Percentiles rank a stretch among this genome's conserved stretches.
Conservation (phyloP, 2,329 filamentous ascomycete genomes). For the Grosmannia clavigera region DNA sequence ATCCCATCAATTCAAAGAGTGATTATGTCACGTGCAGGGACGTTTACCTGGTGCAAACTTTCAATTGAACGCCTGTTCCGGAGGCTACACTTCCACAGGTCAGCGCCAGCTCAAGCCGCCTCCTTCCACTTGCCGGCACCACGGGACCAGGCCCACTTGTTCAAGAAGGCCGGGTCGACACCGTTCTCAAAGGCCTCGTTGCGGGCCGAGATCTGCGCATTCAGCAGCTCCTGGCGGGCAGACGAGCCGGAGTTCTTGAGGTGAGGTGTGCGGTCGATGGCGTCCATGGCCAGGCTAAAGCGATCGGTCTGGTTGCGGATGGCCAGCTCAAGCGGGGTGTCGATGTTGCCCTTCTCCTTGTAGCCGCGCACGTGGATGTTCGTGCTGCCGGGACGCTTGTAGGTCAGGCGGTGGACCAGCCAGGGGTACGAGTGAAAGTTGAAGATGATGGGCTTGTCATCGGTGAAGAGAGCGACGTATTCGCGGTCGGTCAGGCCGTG, state of each 20-base stretch:
- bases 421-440: constrained; percentile 79
- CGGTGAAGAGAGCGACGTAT: constrained; percentile 59
- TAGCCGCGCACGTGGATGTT: constrained; percentile 68
- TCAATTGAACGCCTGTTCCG: background rate
- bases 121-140: constrained; percentile 17
- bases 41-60: too few species aligned
- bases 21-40: too few species aligned
- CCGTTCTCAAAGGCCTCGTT: constrained; percentile 58
- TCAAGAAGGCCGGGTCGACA: constrained; percentile 53
- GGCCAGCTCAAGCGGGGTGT: constrained; percentile 66
- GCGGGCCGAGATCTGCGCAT: constrained; percentile 50
- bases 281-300: constrained; percentile 65
- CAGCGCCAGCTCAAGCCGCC: background rate
- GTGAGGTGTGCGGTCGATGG: constrained; percentile 53
- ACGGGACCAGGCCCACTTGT: constrained; percentile 53
- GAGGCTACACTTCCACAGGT: too few species aligned
- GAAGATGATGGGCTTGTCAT: constrained; percentile 61
- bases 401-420: constrained; percentile 65
- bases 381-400: constrained; percentile 56
- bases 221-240: constrained; percentile 51
- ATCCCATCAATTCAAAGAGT: too few species aligned
- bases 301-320: constrained; percentile 68
- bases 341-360: constrained; percentile 74
- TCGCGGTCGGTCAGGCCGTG: constrained; percentile 57
- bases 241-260: constrained; percentile 51